Percentiles rank a stretch among this genome's conserved stretches.
These are phyloP conservation scores for Dryas alaskensis DNA, from an alignment of 306 rosid genomes.

Conservation along the genomic window DNA sequence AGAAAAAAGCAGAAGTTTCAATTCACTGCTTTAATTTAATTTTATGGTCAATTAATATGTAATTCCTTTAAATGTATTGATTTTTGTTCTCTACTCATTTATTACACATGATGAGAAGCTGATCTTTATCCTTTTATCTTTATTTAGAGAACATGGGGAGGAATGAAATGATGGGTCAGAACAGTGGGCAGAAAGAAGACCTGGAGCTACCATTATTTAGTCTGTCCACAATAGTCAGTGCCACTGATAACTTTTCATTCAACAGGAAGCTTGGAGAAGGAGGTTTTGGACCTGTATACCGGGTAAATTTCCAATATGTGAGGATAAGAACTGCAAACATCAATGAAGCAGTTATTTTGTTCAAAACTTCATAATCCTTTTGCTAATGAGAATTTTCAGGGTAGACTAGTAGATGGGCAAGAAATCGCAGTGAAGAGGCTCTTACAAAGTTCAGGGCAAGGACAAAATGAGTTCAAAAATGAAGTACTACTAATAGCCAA, in stretches of 20 bases:
- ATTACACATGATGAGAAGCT: not conserved
- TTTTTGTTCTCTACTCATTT: not conserved
- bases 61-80: not conserved
- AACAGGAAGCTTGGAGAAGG: slow-evolving; percentile 41
- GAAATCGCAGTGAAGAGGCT: slow-evolving; percentile 57
- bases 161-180: not conserved
- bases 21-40: not conserved
- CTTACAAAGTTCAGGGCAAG: slow-evolving; percentile 39
- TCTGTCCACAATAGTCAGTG: slow-evolving; percentile 30
- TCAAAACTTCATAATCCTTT: not conserved
- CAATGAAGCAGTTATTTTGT: not conserved
- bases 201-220: slow-evolving; percentile 38
- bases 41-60: not conserved
- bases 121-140: not conserved
- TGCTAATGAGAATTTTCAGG: slow-evolving; percentile 20
- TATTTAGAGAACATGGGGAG: not conserved
- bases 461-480: slow-evolving; percentile 42
- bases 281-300: slow-evolving; percentile 48
- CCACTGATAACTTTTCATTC: slow-evolving; percentile 37
- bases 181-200: slow-evolving; percentile 16
- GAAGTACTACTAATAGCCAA: slow-evolving; percentile 42
- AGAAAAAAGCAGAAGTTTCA: not conserved
- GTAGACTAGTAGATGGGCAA: slow-evolving; percentile 37
- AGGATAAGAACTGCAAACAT: not conserved
- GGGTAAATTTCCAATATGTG: slow-evolving; percentile 16